These are phyloP conservation scores for Diaporthe sp. DNA, from an alignment of 2,329 filamentous ascomycete species.

Conservation along the genomic window DNA sequence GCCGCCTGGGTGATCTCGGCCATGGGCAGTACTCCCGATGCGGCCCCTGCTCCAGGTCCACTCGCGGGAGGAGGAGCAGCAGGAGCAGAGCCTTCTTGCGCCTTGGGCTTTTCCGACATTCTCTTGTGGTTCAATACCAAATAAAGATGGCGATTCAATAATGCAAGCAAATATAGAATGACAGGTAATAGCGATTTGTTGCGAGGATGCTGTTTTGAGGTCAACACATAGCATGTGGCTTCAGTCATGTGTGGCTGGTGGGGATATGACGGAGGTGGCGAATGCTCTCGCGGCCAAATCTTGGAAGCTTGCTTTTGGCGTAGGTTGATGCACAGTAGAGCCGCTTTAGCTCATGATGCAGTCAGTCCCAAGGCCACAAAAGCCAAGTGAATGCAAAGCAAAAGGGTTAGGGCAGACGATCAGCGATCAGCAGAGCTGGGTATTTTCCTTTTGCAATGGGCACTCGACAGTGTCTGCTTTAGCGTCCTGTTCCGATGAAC, in stretches of 20 bases:
- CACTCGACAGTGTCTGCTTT: not conserved
- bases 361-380: not conserved
- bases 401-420: conserved; percentile 16
- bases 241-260: conserved; percentile 24
- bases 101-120: conserved; percentile 27
- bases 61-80: not conserved
- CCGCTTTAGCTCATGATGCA: not conserved
- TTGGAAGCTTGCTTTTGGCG: conserved; percentile 8
- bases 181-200: not conserved
- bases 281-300: not conserved
- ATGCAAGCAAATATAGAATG: not conserved
- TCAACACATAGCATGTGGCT: not conserved
- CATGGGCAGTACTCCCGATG: not conserved
- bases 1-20: conserved; percentile 25
- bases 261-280: conserved; percentile 32
- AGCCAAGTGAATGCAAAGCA: not conserved
- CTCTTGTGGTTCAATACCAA: not conserved
- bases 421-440: not conserved
- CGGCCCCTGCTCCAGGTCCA: not conserved
- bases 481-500: too few species aligned
- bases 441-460: not conserved
- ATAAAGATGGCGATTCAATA: not conserved
- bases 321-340: not conserved
- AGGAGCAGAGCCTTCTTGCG: conserved; percentile 20
- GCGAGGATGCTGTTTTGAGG: not conserved